These are phyloP conservation scores for Aspergillus wentii DNA, from an alignment of 495 filamentous ascomycete species.

Conservation along the genomic window DNA sequence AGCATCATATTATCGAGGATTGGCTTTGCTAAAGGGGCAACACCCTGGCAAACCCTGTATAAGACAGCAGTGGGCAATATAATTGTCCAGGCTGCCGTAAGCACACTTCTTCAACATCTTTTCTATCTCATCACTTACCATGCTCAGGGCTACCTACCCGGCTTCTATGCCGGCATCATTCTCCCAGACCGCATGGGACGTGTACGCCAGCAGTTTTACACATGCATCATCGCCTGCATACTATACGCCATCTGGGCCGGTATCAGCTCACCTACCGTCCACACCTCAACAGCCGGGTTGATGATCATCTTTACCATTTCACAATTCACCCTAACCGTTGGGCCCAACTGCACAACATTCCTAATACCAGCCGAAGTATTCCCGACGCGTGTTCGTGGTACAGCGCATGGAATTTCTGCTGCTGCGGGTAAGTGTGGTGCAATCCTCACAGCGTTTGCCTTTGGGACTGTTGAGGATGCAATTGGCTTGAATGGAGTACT, in stretches of 20 bases:
- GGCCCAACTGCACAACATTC: conserved; percentile 28
- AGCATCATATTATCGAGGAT: conserved; percentile 26
- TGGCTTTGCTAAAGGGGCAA: conserved; percentile 24
- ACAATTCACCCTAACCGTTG: conserved; percentile 22
- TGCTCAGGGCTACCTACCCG: conserved; percentile 24
- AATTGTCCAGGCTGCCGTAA: conserved; percentile 25
- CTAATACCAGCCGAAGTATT: conserved; percentile 24
- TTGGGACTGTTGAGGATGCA: conserved; percentile 18
- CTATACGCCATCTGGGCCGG: conserved; percentile 32
- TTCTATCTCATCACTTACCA: not conserved
- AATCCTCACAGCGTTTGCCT: conserved; percentile 21
- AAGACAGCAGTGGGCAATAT: conserved; percentile 29
- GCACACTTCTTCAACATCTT: not conserved
- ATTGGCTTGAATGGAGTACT: conserved; percentile 21
- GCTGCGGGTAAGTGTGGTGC: conserved; percentile 21
- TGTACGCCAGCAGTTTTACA: conserved; percentile 23
- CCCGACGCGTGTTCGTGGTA: conserved; percentile 21
- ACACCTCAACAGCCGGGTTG: conserved; percentile 23
- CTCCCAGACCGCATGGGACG: conserved; percentile 28
- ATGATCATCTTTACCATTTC: conserved; percentile 25
- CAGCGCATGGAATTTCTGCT: conserved; percentile 21
- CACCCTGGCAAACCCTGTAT: conserved; percentile 23
- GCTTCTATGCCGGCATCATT: conserved; percentile 30
- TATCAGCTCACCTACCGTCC: conserved; percentile 14
- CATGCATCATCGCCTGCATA: conserved; percentile 20